Base-by-base conservation (phyloP, 495 filamentous ascomycete genomes). In the Wilcoxina mikolae region DNA sequence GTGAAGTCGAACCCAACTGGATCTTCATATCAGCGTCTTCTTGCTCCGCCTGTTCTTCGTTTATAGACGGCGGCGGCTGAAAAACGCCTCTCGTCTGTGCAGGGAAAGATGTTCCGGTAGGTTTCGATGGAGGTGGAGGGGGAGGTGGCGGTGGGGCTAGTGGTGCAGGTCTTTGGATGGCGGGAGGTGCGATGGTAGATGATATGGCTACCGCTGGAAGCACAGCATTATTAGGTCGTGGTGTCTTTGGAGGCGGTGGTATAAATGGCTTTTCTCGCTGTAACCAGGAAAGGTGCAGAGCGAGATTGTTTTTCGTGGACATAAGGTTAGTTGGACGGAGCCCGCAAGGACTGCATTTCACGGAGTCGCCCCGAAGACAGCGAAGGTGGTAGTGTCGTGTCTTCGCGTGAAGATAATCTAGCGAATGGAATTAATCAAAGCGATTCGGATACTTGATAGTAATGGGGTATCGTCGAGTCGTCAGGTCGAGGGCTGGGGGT, bases 251-350 rank as follows among this genome's bases (percentile, higher is more conserved):
- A 26, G 45, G 57, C 1, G 62, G 62, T 18, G 62, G 61, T 4
- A 65, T 45, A 44, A 61, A 61, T 3, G 62, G 62, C 22, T 58
- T 56, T 53, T 58, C 52, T 47, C 48, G 54, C 43, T 57, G 57
- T 46, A 65, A 56, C 62, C 62, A 65, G 54, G 54, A 46, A 22
- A 65, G 57, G 29, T 65, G 62, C 22, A 41, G 41, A 45, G 57
- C 61, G 61, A 65, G 61, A 35, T 65, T 65, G 23, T 61, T 64
- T 51, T 56, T 60, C 28, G 63, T 64, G 53, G 60, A 46, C 43
- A 46, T 46, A 15, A 35, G 31, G 15, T 17, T 46, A 20, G 43
- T 12, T 39, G 4, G 12, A 15, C 35, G 15, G 12, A 39, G 35
- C 15, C 15, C 35, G 15, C 35, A 5, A 39, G 35, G n/a, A n/a